phyloP scores from a whole-genome alignment of 208 protist genomes.

The Phytomonas sp. region DNA sequence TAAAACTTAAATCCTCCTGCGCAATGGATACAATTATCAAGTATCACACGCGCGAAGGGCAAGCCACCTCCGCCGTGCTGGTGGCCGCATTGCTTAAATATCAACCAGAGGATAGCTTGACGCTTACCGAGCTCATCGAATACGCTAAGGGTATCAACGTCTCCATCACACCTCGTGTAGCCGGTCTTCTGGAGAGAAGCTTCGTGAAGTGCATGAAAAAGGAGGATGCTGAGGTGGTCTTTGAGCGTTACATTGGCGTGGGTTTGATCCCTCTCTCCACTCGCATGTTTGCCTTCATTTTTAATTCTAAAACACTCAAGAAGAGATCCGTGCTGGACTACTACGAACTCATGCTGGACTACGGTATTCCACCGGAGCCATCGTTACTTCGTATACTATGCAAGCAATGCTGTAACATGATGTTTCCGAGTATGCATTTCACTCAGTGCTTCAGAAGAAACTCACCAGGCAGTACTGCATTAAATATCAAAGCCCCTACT shows the following conservation, averaged over 20 bases:
- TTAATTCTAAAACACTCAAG: constrained; percentile 44
- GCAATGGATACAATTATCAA: constrained; percentile 6
- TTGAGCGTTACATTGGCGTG: constrained; percentile 36
- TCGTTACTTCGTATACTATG: constrained; percentile 75
- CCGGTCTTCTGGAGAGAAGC: constrained; percentile 50
- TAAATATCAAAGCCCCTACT: constrained; percentile 18
- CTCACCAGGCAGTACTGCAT: constrained; percentile 4
- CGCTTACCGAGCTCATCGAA: constrained; percentile 35
- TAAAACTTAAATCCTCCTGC: constrained; percentile 12
- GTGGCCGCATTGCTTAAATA: constrained; percentile 55
- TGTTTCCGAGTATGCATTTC: constrained; percentile 70
- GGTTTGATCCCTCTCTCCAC: constrained; percentile 61
- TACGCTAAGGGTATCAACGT: constrained; percentile 35
- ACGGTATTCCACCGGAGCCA: constrained; percentile 66
- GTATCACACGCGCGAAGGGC: constrained; percentile 1
- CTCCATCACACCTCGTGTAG: constrained; percentile 23
- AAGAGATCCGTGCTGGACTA: constrained; percentile 55
- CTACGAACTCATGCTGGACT: constrained; percentile 85
- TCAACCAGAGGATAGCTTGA: constrained; percentile 18
- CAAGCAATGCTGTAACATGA: constrained; percentile 56
- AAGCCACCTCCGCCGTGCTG: neutral
- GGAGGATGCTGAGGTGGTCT: constrained; percentile 47
- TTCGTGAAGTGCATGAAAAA: constrained; percentile 75
- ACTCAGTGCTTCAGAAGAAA: constrained; percentile 25
- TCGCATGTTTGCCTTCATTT: constrained; percentile 78